Conservation (phyloP, 306 rosid species). For the Sechiopsis laciniata region DNA sequence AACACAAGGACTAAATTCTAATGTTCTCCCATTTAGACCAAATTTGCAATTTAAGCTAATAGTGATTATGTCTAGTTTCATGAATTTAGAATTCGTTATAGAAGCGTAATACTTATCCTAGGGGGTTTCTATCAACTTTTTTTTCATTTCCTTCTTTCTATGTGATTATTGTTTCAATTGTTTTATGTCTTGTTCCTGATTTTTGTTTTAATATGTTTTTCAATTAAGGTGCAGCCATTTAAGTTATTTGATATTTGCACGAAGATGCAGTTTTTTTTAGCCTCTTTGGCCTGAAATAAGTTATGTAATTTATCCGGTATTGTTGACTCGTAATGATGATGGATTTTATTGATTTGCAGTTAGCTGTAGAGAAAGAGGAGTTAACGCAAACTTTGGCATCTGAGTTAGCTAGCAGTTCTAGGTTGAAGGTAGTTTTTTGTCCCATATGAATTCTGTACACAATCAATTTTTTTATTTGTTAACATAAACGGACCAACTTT, state of each 20-base stretch:
- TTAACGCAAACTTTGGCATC: constrained; percentile 61
- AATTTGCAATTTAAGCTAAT: neutral
- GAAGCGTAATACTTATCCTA: neutral
- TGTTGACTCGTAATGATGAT: constrained; percentile 3
- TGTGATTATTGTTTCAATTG: neutral
- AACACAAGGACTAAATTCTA: too few relatives aligned
- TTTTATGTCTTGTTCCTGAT: neutral
- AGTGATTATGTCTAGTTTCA: neutral
- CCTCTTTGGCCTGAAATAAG: neutral
- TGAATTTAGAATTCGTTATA: neutral
- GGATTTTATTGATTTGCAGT: constrained; percentile 38
- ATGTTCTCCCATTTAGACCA: too few relatives aligned
- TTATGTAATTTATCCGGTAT: constrained; percentile 11
- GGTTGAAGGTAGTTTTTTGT: constrained; percentile 57
- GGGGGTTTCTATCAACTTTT: neutral
- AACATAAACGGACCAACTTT: too few relatives aligned
- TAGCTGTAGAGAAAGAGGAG: constrained; percentile 87
- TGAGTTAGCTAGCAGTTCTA: constrained; percentile 68
- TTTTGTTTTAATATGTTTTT: neutral
- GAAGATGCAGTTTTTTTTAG: neutral
- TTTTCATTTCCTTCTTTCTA: neutral
- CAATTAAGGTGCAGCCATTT: neutral
- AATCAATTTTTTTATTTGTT: neutral
- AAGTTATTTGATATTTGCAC: neutral
- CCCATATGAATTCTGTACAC: neutral